A percentile compares a stretch with the other conserved stretches of the same genome.
Evolutionary conservation across 2,329 filamentous ascomycete genomes (phyloP).

Genomic region (Phialophora tarda): DNA sequence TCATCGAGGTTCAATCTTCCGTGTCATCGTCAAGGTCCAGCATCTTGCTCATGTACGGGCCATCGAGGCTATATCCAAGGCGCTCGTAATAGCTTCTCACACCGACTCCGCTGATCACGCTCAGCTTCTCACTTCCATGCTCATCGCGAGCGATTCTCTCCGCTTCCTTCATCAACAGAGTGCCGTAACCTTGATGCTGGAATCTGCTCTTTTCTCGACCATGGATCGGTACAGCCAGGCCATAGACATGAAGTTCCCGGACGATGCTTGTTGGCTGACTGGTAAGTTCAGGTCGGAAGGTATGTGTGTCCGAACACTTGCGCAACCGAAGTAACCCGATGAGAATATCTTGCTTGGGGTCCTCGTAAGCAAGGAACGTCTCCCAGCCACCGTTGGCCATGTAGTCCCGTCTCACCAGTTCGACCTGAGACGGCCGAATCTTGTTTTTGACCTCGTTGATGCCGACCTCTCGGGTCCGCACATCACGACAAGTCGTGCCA

Average conservation of each 20-base stretch:
- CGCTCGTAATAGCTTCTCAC: slow-evolving; percentile 94
- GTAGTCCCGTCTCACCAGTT: slow-evolving; percentile 93
- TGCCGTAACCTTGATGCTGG: slow-evolving; percentile 97
- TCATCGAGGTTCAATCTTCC: slow-evolving; percentile 34
- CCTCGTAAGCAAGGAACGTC: slow-evolving; percentile 96
- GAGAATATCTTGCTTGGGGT: slow-evolving; percentile 96
- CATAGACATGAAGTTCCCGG: slow-evolving; percentile 94
- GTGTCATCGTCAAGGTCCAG: slow-evolving; percentile 49
- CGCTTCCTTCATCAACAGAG: slow-evolving; percentile 95
- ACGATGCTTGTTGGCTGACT: slow-evolving; percentile 90
- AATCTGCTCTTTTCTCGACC: slow-evolving; percentile 94
- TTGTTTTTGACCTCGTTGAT: slow-evolving; percentile 99
- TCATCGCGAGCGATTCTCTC: slow-evolving; percentile 94
- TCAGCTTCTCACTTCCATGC: slow-evolving; percentile 91
- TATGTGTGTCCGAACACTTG: slow-evolving; percentile 90
- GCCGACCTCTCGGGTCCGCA: slow-evolving; percentile 93
- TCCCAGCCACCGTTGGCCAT: slow-evolving; percentile 97
- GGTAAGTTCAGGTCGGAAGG: slow-evolving; percentile 84
- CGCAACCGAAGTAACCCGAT: slow-evolving; percentile 87
- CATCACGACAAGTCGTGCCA: slow-evolving; percentile 93
- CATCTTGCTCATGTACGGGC: slow-evolving; percentile 73
- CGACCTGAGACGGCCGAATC: slow-evolving; percentile 93
- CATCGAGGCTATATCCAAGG: slow-evolving; percentile 91
- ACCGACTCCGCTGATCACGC: slow-evolving; percentile 96
- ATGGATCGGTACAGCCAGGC: slow-evolving; percentile 95